Conservation (phyloP, 2,329 filamentous ascomycete genomes). For the Tolypocladium pustulatum region DNA sequence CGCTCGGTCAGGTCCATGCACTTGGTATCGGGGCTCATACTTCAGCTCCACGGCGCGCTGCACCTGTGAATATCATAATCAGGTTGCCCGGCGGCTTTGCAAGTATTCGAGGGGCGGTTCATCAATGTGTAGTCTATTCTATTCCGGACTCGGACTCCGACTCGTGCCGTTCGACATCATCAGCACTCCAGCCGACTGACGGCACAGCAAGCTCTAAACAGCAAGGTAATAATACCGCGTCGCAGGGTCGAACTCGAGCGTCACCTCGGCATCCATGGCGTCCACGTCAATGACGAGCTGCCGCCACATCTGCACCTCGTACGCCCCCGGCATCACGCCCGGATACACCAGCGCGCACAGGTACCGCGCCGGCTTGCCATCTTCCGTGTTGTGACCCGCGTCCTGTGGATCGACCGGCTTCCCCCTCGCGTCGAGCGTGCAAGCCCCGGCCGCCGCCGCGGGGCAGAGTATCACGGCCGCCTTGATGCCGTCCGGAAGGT, state of each 20-base stretch:
- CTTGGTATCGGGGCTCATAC: no score
- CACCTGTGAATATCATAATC: no score
- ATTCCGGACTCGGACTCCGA: neutral
- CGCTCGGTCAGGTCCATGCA: no score
- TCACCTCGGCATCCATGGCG: constrained; percentile 28
- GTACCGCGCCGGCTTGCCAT: constrained; percentile 11
- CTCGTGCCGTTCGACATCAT: neutral
- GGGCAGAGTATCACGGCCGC: constrained; percentile 22
- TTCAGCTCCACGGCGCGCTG: no score
- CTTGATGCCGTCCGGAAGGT: constrained; percentile 10
- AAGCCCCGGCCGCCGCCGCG: constrained; percentile 6
- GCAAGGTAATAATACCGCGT: constrained; percentile 31
- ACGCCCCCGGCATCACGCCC: constrained; percentile 22
- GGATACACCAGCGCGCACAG: constrained; percentile 26
- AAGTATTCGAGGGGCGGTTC: no score
- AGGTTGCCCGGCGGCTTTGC: no score
- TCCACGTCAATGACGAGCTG: constrained; percentile 22
- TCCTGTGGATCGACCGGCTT: constrained; percentile 4
- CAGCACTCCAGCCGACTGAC: neutral
- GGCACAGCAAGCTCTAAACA: neutral
- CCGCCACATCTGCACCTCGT: constrained; percentile 27
- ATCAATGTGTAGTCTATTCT: neutral
- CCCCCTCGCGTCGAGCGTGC: constrained; percentile 11
- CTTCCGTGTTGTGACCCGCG: constrained; percentile 1
- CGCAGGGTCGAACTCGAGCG: constrained; percentile 30